A percentile compares a stretch with the other conserved stretches of the same genome.
These are phyloP conservation scores for Neonectria neomacrospora DNA, from an alignment of 2,329 filamentous ascomycete genomes.

Conservation along the genomic window DNA sequence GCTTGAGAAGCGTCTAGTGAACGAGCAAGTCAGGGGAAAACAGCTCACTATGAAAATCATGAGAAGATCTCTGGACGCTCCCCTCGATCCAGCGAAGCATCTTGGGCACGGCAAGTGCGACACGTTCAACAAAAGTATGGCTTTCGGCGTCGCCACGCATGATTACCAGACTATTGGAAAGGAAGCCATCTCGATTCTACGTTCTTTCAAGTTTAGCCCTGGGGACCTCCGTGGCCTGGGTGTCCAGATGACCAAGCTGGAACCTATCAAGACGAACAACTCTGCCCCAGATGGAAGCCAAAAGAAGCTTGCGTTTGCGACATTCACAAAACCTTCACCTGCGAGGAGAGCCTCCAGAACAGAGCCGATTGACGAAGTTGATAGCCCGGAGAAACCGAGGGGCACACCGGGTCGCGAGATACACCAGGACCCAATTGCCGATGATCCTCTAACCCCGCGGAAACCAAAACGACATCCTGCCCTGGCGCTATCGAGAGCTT, in stretches of 20 bases:
- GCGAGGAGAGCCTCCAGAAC: constrained; percentile 53
- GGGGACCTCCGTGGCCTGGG: constrained; percentile 94
- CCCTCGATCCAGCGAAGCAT: constrained; percentile 91
- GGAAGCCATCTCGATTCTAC: constrained; percentile 86
- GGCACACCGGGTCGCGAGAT: constrained; percentile 45
- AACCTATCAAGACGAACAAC: constrained; percentile 73
- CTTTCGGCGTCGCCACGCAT: constrained; percentile 87
- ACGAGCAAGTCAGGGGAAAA: constrained; percentile 86
- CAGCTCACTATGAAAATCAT: constrained; percentile 96
- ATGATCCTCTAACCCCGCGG: constrained; percentile 64
- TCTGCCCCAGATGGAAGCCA: constrained; percentile 79
- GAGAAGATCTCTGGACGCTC: constrained; percentile 85
- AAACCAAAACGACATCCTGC: constrained; percentile 66
- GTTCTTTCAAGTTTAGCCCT: constrained; percentile 83
- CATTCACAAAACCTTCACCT: constrained; percentile 54
- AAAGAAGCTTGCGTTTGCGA: constrained; percentile 78
- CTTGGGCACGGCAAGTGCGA: constrained; percentile 96
- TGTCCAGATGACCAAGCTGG: constrained; percentile 92
- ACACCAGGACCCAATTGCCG: constrained; percentile 63
- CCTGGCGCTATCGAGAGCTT: constrained; percentile 61
- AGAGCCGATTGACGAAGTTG: constrained; percentile 64
- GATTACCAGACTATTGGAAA: constrained; percentile 76
- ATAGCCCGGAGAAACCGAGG: constrained; percentile 50
- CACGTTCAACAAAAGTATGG: constrained; percentile 86
- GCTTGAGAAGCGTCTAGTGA: constrained; percentile 80